Base-by-base conservation (phyloP, 2,329 filamentous ascomycete genomes). In the Lachnellula arida region DNA sequence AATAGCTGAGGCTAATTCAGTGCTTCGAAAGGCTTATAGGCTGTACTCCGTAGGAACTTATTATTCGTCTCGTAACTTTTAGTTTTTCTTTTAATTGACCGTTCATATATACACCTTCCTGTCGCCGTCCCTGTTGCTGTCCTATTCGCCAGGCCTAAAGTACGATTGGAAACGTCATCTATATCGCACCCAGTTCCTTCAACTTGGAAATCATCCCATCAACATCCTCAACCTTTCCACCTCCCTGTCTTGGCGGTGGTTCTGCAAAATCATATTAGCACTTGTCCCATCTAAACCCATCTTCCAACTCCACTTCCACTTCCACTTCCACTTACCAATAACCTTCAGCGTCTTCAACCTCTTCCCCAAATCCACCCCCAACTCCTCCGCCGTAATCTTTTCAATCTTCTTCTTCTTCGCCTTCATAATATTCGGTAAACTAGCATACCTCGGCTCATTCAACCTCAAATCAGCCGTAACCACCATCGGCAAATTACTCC, bases 351-450 rank as follows among this genome's bases (percentile, higher is more conserved):
- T 89, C 84, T 94, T 96, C 72, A 99, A 75, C 67, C 92, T 81
- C 74, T 81, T 85, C 72, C 81, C 80, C 51, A 82, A 82, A 66
- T 91, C 86, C 44, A 96, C 75, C 2, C 89, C 90, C 72, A 89
- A 88, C 70, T 99, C 94, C 55, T 78, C 81, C 72, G 97, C 73
- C 63, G 82, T 90, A 81, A 91, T 88, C 87, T 97, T 97, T 68
- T 94, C 91, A 66, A 99, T 70, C 70, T 89, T 89, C 88, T 99
- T 99, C 89, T 97, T 99, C 88, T 99, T 99, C 52, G 94, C 94
- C 87, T 97, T 99, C 94, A 99, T 99, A 63, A 99, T 97, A 72
- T 97, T 97, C 50, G 92, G 93, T 82, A 99, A 74, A 74, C 85
- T 96, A 22, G 93, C 94, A 73, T 96, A 99, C 62, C 94, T 80